Conservation (phyloP, 2,329 filamentous ascomycete species). For the Ophiosphaerella korrae region DNA sequence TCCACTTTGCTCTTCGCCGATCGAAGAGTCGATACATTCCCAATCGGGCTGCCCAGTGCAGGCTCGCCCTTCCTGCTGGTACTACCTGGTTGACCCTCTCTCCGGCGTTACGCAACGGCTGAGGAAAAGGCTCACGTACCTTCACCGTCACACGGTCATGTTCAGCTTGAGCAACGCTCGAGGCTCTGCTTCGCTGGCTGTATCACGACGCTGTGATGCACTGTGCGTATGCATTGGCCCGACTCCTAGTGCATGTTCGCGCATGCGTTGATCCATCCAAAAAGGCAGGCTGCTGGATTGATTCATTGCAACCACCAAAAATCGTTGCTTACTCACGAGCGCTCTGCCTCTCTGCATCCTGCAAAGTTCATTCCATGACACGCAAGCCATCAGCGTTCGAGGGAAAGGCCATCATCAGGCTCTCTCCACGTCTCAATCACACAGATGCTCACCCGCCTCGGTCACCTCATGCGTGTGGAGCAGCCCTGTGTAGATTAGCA, state of each 20-base stretch:
- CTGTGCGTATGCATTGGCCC: slow-evolving; percentile 7
- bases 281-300: neutral
- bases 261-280: neutral
- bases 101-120: slow-evolving; percentile 17
- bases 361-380: no score
- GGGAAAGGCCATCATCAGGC: no score
- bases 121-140: slow-evolving; percentile 9
- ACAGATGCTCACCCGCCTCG: slow-evolving; percentile 9
- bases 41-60: neutral
- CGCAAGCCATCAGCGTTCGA: no score
- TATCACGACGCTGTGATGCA: slow-evolving; percentile 17
- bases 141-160: neutral
- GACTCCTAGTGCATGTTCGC: slow-evolving; percentile 1
- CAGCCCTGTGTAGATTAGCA: no score
- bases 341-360: no score
- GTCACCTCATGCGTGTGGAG: no score
- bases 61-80: slow-evolving; percentile 5
- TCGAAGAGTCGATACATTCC: no score
- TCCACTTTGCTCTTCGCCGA: no score
- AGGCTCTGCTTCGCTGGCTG: slow-evolving; percentile 12
- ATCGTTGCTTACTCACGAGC: no score
- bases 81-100: slow-evolving; percentile 12
- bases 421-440: slow-evolving; percentile 11
- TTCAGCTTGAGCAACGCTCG: slow-evolving; percentile 5
- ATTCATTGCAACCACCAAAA: neutral